A percentile compares a stretch with the other conserved stretches of the same genome.
phyloP scores from a whole-genome alignment of 2,329 filamentous ascomycete species.

The Curvularia hawaiiensis region DNA sequence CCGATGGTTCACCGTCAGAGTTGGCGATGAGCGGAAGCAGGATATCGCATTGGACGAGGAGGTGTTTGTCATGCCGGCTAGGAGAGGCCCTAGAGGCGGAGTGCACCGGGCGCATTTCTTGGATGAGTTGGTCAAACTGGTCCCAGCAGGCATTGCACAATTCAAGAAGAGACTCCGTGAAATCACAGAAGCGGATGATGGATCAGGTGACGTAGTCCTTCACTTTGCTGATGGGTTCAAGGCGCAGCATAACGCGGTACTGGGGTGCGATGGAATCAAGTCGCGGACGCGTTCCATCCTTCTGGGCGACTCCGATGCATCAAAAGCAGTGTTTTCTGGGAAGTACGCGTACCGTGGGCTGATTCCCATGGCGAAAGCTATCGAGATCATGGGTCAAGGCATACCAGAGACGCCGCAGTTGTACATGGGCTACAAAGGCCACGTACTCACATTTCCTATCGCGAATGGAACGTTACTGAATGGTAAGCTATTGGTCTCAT shows the following conservation, averaged over 20 bases:
- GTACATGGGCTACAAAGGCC: conserved; percentile 62
- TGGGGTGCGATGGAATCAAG: conserved; percentile 70
- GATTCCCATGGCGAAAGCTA: conserved; percentile 62
- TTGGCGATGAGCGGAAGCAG: conserved; percentile 31
- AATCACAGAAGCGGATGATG: conserved; percentile 30
- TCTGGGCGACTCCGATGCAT: conserved; percentile 52
- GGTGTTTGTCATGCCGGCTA: conserved; percentile 32
- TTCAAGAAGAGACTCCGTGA: conserved; percentile 49
- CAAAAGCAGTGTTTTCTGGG: conserved; percentile 57
- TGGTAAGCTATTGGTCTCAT: not conserved
- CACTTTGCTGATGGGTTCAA: conserved; percentile 53
- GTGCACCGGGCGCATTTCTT: conserved; percentile 58
- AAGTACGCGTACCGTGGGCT: conserved; percentile 68
- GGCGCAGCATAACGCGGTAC: conserved; percentile 54
- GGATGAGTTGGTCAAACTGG: conserved; percentile 54
- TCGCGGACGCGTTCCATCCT: conserved; percentile 60
- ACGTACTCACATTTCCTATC: conserved; percentile 37
- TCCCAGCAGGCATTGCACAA: conserved; percentile 50
- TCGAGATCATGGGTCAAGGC: conserved; percentile 55
- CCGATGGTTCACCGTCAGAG: conserved; percentile 30
- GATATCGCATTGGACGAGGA: conserved; percentile 26
- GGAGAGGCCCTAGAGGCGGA: conserved; percentile 37
- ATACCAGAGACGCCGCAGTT: conserved; percentile 58
- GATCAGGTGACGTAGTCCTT: conserved; percentile 36
- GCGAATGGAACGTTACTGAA: conserved; percentile 6